Conservation (phyloP, 805 yeast genomes). For the Teunomyces stri region DNA sequence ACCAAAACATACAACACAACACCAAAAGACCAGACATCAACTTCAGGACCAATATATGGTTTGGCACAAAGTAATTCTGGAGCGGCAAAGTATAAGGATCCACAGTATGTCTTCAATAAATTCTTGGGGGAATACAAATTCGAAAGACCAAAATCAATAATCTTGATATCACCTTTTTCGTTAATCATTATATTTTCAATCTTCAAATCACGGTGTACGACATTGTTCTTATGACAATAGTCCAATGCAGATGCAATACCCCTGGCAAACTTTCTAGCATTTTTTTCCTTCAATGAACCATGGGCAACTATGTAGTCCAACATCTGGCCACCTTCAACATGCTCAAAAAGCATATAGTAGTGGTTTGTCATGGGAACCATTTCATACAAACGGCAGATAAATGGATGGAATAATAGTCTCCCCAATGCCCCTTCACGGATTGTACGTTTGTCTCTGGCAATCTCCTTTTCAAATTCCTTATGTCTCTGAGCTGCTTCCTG, state of each 20-base stretch:
- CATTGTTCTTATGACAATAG: constrained; percentile 89
- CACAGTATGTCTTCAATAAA: constrained; percentile 90
- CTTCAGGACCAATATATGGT: constrained; percentile 95
- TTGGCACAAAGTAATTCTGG: constrained; percentile 92
- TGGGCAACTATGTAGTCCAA: constrained; percentile 95
- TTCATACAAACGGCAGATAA: constrained; percentile 86
- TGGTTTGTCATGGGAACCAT: constrained; percentile 96
- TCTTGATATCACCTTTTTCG: constrained; percentile 88
- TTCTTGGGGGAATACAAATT: constrained; percentile 73
- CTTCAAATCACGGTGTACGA: constrained; percentile 94
- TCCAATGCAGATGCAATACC: constrained; percentile 92
- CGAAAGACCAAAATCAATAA: constrained; percentile 94
- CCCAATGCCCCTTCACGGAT: constrained; percentile 95
- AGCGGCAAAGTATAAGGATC: constrained; percentile 96
- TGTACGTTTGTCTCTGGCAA: constrained; percentile 88
- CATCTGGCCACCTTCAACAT: constrained; percentile 96
- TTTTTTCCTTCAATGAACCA: constrained; percentile 89
- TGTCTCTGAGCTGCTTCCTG: constrained; percentile 58
- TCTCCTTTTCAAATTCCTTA: constrained; percentile 75
- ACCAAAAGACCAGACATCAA: constrained; percentile 98
- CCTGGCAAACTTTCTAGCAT: constrained; percentile 91
- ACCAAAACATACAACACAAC: constrained; percentile 92
- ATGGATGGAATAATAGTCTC: constrained; percentile 84
- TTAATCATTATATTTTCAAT: constrained; percentile 95
- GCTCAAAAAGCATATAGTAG: constrained; percentile 94